Conservation (phyloP, 164 flowering plant species). For the Nelumbo lutea region DNA sequence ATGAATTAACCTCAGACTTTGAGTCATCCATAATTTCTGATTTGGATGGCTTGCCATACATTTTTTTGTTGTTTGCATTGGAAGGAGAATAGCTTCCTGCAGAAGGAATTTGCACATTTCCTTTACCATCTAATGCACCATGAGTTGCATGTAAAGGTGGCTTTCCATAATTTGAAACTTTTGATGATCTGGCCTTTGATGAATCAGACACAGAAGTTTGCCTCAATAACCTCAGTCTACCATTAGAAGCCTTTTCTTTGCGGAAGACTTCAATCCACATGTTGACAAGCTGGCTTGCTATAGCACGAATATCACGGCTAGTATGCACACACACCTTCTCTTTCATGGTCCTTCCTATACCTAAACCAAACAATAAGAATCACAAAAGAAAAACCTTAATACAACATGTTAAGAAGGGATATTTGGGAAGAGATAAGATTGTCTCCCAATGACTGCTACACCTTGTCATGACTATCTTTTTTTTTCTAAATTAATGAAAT, state of each 20-base stretch:
- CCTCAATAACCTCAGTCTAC: slow-evolving; percentile 47
- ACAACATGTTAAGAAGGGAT: too few species aligned
- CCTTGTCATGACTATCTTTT: too few species aligned
- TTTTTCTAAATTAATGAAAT: too few species aligned
- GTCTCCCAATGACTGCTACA: too few species aligned
- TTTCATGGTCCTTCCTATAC: slow-evolving; percentile 91
- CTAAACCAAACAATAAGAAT: slow-evolving; percentile 26
- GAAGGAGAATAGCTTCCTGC: slow-evolving; percentile 35
- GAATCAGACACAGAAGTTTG: slow-evolving; percentile 48
- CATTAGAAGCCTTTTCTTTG: slow-evolving; percentile 82
- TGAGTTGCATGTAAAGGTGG: slow-evolving; percentile 44
- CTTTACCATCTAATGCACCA: slow-evolving; percentile 30
- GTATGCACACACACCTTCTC: slow-evolving; percentile 98
- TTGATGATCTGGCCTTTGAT: slow-evolving; percentile 45
- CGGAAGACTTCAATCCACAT: slow-evolving; percentile 97
- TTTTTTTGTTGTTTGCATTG: slow-evolving; percentile 34
- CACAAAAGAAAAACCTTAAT: too few species aligned
- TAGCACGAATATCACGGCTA: slow-evolving; percentile 98
- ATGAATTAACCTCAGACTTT: slow-evolving; percentile 37
- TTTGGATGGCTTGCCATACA: slow-evolving; percentile 35
- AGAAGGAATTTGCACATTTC: slow-evolving; percentile 26
- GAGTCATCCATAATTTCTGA: slow-evolving; percentile 31
- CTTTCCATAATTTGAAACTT: slow-evolving; percentile 44
- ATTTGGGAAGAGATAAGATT: too few species aligned
- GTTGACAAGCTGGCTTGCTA: slow-evolving; percentile 90